phyloP scores from a whole-genome alignment of 106 monocot species.

The Dioscorea zingiberensis region DNA sequence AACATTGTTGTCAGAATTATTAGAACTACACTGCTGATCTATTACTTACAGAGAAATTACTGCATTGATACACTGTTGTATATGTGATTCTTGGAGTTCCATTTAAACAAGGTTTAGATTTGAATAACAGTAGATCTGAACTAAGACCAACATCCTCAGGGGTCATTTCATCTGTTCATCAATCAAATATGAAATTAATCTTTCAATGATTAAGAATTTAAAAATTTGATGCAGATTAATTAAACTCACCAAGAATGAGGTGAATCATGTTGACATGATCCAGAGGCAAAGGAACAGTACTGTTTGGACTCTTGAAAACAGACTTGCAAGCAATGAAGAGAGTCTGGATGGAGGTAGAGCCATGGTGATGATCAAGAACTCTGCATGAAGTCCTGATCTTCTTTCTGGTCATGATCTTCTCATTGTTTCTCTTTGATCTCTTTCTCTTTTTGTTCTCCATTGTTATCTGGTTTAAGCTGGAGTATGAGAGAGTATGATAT shows the following conservation, averaged over 20 bases:
- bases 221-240: too few species aligned
- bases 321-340: slow-evolving; percentile 48
- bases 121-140: slow-evolving; percentile 63
- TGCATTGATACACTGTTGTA: slow-evolving; percentile 61
- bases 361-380: not conserved
- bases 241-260: slow-evolving; percentile 45
- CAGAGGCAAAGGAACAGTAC: slow-evolving; percentile 44
- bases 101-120: slow-evolving; percentile 8
- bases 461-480: not conserved
- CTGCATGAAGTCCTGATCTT: slow-evolving; percentile 16
- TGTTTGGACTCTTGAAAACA: slow-evolving; percentile 58
- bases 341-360: slow-evolving; percentile 38
- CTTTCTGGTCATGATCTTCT: slow-evolving; percentile 8
- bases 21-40: not conserved
- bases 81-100: slow-evolving; percentile 48
- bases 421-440: slow-evolving; percentile 6
- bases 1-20: too few species aligned
- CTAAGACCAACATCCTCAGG: slow-evolving; percentile 74
- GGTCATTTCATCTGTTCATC: slow-evolving; percentile 55
- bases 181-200: too few species aligned
- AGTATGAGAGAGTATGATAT: not conserved
- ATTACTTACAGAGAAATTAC: slow-evolving; percentile 68
- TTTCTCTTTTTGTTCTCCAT: slow-evolving; percentile 1
- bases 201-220: too few species aligned
- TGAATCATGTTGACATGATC: slow-evolving; percentile 48